A percentile compares a stretch with the other conserved stretches of the same genome.
Conservation (phyloP, 2,329 filamentous ascomycete genomes). For the Aspergillus intermedius region DNA sequence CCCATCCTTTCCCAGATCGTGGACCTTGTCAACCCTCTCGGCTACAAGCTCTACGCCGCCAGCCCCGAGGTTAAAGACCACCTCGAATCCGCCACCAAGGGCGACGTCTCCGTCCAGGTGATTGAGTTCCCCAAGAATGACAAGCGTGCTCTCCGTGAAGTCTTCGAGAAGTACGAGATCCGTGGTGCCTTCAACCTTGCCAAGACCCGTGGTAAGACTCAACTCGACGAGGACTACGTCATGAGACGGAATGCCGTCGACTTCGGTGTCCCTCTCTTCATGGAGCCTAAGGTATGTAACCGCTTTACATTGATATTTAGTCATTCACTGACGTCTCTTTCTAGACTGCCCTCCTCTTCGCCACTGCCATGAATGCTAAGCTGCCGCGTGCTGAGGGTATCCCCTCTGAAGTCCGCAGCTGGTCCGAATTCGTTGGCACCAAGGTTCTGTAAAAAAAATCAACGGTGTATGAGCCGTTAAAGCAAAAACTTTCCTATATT, state of each 20-base stretch:
- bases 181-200: conserved; percentile 93
- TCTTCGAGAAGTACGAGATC: conserved; percentile 96
- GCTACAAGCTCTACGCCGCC: conserved; percentile 90
- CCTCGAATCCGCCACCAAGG: conserved; percentile 66
- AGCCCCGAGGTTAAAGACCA: conserved; percentile 74
- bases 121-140: conserved; percentile 97
- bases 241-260: conserved; percentile 98
- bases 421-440: conserved; percentile 91
- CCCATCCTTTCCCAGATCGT: conserved; percentile 70
- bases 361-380: conserved; percentile 95
- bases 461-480: conserved; percentile 5
- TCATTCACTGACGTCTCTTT: conserved; percentile 20
- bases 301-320: not conserved
- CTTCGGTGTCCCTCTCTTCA: conserved; percentile 95
- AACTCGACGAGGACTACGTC: conserved; percentile 90
- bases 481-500: conserved; percentile 13
- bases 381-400: conserved; percentile 82
- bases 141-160: conserved; percentile 87
- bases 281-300: conserved; percentile 82
- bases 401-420: conserved; percentile 81
- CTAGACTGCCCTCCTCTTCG: conserved; percentile 90
- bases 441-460: conserved; percentile 37
- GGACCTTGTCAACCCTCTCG: conserved; percentile 78
- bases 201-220: conserved; percentile 71
- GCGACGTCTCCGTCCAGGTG: conserved; percentile 67